Percentiles rank a stretch among this genome's conserved stretches.
phyloP scores from a whole-genome alignment of 2,329 filamentous ascomycete species.

The Pseudogymnoascus sp. region DNA sequence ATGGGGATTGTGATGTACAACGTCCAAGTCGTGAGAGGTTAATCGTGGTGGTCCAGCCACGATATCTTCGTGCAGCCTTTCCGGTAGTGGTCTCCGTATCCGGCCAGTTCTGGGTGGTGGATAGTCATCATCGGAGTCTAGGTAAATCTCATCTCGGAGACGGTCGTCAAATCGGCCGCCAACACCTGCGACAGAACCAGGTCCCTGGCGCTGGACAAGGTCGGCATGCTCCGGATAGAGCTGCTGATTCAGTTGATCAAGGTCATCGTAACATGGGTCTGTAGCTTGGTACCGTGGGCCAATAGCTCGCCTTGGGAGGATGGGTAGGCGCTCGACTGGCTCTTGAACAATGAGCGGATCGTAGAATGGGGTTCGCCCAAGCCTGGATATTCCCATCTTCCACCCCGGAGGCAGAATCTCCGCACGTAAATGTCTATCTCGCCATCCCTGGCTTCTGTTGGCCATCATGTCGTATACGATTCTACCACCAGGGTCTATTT shows the following conservation, averaged over 20 bases:
- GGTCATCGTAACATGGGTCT: neutral
- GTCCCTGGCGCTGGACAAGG: neutral
- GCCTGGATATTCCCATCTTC: constrained; percentile 8
- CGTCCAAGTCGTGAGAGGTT: neutral
- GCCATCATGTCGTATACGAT: constrained; percentile 5
- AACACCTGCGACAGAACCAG: neutral
- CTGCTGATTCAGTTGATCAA: neutral
- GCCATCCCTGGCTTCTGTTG: neutral
- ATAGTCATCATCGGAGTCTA: constrained; percentile 1
- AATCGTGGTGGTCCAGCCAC: neutral
- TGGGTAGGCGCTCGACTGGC: neutral
- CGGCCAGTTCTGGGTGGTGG: neutral
- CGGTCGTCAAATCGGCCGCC: neutral
- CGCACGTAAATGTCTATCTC: constrained; percentile 1
- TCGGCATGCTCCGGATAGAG: neutral
- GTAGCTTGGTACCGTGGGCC: neutral
- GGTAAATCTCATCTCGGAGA: neutral
- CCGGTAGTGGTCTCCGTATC: neutral
- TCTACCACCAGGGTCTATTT: constrained; percentile 2
- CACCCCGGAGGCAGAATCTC: constrained; percentile 3
- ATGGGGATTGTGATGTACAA: neutral
- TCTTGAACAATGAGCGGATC: constrained; percentile 4
- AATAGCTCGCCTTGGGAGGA: neutral
- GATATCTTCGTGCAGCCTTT: neutral
- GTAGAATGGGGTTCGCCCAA: neutral